Evolutionary conservation across 495 filamentous ascomycete genomes (phyloP), one percentile per base, ranked within the genome.

Genomic region (Annulohypoxylon maeteangense): DNA sequence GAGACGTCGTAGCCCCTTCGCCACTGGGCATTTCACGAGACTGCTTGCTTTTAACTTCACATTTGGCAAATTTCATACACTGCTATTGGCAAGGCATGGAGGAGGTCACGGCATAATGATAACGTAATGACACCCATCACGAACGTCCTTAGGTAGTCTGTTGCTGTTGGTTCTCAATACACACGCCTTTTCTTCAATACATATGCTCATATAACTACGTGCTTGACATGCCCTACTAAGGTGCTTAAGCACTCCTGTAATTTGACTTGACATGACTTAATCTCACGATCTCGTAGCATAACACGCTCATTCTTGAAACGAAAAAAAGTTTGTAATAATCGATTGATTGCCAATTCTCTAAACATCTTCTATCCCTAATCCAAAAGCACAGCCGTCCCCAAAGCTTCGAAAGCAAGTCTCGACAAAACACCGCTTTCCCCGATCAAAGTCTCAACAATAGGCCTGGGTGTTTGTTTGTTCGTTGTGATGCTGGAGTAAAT

Each of bases 1-100:
- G 83, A 79, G 83, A 85, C 83, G 83, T 81, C 79, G 78, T 79
- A 67, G 65, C 72, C 71, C 71, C 71, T 62, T 77, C 64, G 61
- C 29, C 48, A 61, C 63, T 65, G 68, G 62, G 67, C 54, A 58
- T 6, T 63, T 68, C 70, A 42, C 40, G 34, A 34, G 23, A 27
- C 32, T 31, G 14, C 20, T 23, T 11, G n/a, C n/a, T 62, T 62
- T 54, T 57, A 25, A 25, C 40, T 23, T 29, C 23, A 16, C 47
- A 48, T 31, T 31, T 56, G 6, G 6, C 40, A 18, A 16, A 54
- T 45, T 47, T 38, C 18, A 31, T 38, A 27, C 57, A 38, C 27
- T 22, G 31, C 36, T 55, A n/a, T 36, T 61, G 32, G 22, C 16
- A 32, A 32, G 32, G 20, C 20, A 20, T 23, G n/a, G 25, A 56